These are phyloP conservation scores for Spongospora subterranea DNA, from an alignment of 208 protist genomes.

Conservation along the genomic window DNA sequence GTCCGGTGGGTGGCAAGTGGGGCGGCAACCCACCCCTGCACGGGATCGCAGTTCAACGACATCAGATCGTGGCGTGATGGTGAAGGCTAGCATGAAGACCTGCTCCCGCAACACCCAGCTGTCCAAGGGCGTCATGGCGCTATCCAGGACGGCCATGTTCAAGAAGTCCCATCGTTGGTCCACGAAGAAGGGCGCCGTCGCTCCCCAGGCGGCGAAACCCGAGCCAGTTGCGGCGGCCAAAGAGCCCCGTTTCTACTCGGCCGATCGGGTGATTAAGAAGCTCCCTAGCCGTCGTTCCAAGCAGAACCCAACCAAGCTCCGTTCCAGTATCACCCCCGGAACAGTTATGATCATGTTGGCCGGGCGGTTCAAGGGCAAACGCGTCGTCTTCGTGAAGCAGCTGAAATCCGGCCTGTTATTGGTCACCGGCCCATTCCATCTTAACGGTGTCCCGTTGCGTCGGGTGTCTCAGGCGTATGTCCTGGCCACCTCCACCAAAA, in stretches of 20 bases:
- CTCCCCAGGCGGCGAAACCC: background rate
- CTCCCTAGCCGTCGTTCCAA: slow-evolving; percentile 40
- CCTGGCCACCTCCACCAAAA: slow-evolving; percentile 95
- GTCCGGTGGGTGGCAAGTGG: background rate
- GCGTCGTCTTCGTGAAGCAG: slow-evolving; percentile 97
- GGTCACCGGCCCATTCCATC: slow-evolving; percentile 89
- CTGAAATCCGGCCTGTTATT: slow-evolving; percentile 90
- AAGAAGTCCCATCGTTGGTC: background rate
- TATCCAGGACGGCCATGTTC: background rate
- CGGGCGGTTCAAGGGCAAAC: slow-evolving; percentile 92
- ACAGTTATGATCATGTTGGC: slow-evolving; percentile 93
- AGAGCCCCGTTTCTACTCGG: background rate
- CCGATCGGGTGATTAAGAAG: background rate
- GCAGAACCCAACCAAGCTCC: slow-evolving; percentile 74
- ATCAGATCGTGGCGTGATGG: too few species aligned
- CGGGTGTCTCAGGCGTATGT: slow-evolving; percentile 95
- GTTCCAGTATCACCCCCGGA: slow-evolving; percentile 81
- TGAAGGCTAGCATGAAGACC: too few species aligned
- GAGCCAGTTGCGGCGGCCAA: background rate
- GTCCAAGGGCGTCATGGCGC: background rate
- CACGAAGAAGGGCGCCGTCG: background rate
- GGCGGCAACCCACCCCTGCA: too few species aligned
- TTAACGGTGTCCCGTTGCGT: slow-evolving; percentile 97
- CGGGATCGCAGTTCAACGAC: too few species aligned
- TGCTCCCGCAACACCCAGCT: too few species aligned